phyloP scores from a whole-genome alignment of 768 basidiomycete species.

The Kwoniella dejecticola region DNA sequence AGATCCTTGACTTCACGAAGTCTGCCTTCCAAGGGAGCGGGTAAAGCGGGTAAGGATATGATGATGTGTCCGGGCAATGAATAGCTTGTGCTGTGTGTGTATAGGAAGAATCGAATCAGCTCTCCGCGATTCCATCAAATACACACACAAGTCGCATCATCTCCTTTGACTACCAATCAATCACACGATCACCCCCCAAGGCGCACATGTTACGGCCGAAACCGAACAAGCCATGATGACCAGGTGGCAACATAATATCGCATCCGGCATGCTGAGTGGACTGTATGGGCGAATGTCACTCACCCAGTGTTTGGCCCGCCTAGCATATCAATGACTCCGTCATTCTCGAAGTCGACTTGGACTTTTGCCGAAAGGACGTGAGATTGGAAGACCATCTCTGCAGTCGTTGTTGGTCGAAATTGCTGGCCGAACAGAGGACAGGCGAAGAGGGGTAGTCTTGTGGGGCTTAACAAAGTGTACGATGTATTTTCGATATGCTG shows the following conservation, averaged over 20 bases:
- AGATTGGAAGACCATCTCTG: constrained; percentile 19
- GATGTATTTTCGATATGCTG: not conserved
- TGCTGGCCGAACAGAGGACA: too few relatives aligned
- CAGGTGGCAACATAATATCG: constrained; percentile 14
- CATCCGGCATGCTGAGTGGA: not conserved
- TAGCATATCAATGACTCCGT: constrained; percentile 41
- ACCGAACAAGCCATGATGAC: constrained; percentile 1
- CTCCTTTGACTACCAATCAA: not conserved
- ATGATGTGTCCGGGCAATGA: constrained; percentile 81
- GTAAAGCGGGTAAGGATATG: constrained; percentile 65
- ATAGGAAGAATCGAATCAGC: not conserved
- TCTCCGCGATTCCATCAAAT: not conserved
- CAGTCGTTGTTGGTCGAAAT: not conserved
- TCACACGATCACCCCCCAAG: not conserved
- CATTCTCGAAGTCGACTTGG: constrained; percentile 38
- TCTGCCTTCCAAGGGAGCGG: constrained; percentile 55
- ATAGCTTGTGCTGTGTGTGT: constrained; percentile 68
- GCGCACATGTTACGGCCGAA: not conserved
- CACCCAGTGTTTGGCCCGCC: constrained; percentile 49
- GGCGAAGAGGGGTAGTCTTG: too few relatives aligned
- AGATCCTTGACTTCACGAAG: constrained; percentile 56
- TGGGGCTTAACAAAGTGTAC: not conserved
- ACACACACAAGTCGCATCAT: not conserved
- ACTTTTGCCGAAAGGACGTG: constrained; percentile 35
- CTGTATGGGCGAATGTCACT: constrained; percentile 14